Conservation (phyloP, 371 early-diverging fungal genomes). For the Massospora cicadina region DNA sequence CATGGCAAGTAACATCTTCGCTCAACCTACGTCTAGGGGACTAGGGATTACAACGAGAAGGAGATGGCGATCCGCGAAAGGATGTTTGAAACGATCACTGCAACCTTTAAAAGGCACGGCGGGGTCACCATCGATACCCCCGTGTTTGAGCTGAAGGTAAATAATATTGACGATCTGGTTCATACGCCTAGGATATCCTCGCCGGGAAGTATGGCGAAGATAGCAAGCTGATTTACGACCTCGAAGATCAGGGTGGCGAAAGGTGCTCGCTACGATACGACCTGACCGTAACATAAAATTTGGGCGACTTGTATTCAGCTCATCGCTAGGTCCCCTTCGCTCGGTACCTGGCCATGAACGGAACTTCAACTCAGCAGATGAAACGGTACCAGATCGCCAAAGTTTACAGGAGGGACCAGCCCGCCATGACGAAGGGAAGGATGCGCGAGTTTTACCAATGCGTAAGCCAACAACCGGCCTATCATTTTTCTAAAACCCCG, state of each 20-base stretch:
- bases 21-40: slow-evolving; percentile 51
- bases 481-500: slow-evolving; percentile 7
- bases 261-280: slow-evolving; percentile 95
- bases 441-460: slow-evolving; percentile 99
- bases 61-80: slow-evolving; percentile 90
- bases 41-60: slow-evolving; percentile 84
- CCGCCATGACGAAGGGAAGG: slow-evolving; percentile 94
- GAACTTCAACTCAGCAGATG: slow-evolving; percentile 61
- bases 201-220: slow-evolving; percentile 99
- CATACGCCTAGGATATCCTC: slow-evolving; percentile 53
- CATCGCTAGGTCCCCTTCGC: slow-evolving; percentile 72
- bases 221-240: slow-evolving; percentile 95
- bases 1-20: not conserved
- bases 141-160: slow-evolving; percentile 90
- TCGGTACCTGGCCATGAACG: slow-evolving; percentile 92
- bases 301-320: not conserved
- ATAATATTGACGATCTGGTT: not conserved
- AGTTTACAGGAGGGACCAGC: slow-evolving; percentile 98
- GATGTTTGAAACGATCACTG: slow-evolving; percentile 71
- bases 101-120: slow-evolving; percentile 89
- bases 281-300: slow-evolving; percentile 49
- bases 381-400: slow-evolving; percentile 99
- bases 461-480: slow-evolving; percentile 22
- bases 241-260: slow-evolving; percentile 98
- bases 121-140: slow-evolving; percentile 98